phyloP scores from a whole-genome alignment of 2,329 filamentous ascomycete genomes.

The Tolypocladium nubicola region DNA sequence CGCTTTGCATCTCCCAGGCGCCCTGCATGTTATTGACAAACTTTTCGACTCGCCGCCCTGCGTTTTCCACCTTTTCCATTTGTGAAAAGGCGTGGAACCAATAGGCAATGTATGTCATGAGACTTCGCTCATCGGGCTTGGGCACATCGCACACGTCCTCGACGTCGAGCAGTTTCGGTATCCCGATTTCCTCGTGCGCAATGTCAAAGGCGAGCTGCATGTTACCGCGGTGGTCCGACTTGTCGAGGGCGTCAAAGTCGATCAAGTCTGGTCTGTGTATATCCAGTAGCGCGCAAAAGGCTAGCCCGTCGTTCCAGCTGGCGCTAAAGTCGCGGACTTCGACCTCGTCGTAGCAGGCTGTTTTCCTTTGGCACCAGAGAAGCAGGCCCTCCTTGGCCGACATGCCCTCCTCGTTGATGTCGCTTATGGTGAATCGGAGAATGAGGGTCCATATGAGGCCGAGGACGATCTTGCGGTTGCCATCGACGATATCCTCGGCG shows the following conservation, averaged over 20 bases:
- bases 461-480: constrained; percentile 93
- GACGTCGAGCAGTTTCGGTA: constrained; percentile 88
- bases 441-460: constrained; percentile 98
- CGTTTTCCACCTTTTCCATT: constrained; percentile 97
- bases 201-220: constrained; percentile 98
- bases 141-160: constrained; percentile 96
- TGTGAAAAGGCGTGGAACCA: constrained; percentile 99
- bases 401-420: constrained; percentile 97
- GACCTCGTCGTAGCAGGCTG: constrained; percentile 94
- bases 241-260: constrained; percentile 91
- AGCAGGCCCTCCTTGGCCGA: constrained; percentile 93
- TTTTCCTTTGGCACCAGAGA: constrained; percentile 97
- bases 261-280: constrained; percentile 96
- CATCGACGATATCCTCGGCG: constrained; percentile 95
- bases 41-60: constrained; percentile 90
- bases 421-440: constrained; percentile 93
- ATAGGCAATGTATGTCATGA: constrained; percentile 99
- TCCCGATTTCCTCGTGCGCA: constrained; percentile 90
- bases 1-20: constrained; percentile 98
- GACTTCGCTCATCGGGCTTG: constrained; percentile 87
- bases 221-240: constrained; percentile 87
- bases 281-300: constrained; percentile 91
- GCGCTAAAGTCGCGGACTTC: constrained; percentile 89
- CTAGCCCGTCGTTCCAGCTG: constrained; percentile 96
- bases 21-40: constrained; percentile 99